Base-by-base conservation (phyloP, 108 stramenopile genomes). In the Nitzschia sp. region DNA sequence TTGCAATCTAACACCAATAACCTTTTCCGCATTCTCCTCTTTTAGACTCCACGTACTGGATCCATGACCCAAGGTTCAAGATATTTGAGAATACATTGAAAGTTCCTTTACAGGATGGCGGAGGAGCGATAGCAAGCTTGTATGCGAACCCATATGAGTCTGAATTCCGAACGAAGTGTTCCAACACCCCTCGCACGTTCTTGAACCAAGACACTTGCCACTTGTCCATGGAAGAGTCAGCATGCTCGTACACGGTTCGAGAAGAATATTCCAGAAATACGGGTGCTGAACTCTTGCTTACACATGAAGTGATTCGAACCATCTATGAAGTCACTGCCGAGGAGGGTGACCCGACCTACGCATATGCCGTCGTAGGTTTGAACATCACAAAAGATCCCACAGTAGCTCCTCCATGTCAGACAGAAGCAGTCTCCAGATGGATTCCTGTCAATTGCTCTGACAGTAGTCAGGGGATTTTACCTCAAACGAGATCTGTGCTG, bases 161-260 rank as follows among this genome's bases (percentile, higher is more conserved):
- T 37, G 46, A 48, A 17, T 48, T 48, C 46, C 51, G 15, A n/a
- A 70, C 68, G 0, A 53, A 44, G 8, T 87, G 86, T 75, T 58
- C 72, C 14, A 84, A 82, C 55, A 73, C 70, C 19, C 72, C 71
- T 19, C 64, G 71, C 29, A 84, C 68, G 17, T 87, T 81, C 50
- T 50, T 83, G 41, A 87, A 87, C 58, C 83, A 87, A 68, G 67
- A 82, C 37, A n/a, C 41, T 25, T 87, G 86, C 69, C 37, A 48
- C 20, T 29, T 83, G 26, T 75, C 74, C 7, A 56, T 48, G 19
- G 11, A 22, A 10, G 12, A 53, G 7, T 70, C 34, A 34, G 79
- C 82, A n/a, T 86, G 85, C 51, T 64, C 75, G 11, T 34, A 52
- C 20, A 43, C 57, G n/a, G 60, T 8, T 0, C 62, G 46, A 51